Percentiles rank a stretch among this genome's conserved stretches.
phyloP scores from a whole-genome alignment of 2,329 filamentous ascomycete species.

The Exophiala bonariae region DNA sequence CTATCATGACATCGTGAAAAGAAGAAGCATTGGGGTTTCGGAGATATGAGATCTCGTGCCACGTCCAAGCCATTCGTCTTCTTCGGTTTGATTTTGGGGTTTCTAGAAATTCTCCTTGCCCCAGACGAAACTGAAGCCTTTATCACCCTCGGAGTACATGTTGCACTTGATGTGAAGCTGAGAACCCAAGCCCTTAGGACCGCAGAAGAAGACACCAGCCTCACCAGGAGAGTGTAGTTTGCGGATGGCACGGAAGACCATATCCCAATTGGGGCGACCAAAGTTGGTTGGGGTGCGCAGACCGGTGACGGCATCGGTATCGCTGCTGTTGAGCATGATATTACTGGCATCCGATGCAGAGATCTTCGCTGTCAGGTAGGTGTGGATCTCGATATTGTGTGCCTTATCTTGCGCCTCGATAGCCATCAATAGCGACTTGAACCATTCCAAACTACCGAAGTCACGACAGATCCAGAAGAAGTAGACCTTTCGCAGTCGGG shows the following conservation, averaged over 20 bases:
- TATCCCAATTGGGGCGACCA: constrained; percentile 84
- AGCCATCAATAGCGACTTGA: constrained; percentile 76
- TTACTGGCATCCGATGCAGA: constrained; percentile 83
- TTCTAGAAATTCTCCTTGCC: constrained; percentile 56
- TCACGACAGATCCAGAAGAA: constrained; percentile 93
- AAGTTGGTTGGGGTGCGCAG: constrained; percentile 81
- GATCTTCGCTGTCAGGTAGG: constrained; percentile 84
- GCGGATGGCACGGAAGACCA: constrained; percentile 80
- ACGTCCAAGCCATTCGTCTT: background rate
- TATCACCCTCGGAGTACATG: constrained; percentile 68
- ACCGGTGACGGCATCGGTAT: constrained; percentile 82
- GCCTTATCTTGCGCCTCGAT: constrained; percentile 85
- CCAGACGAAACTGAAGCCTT: constrained; percentile 59
- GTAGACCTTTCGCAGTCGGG: constrained; percentile 79
- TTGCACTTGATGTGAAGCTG: constrained; percentile 80
- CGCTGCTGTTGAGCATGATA: constrained; percentile 83
- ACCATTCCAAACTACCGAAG: constrained; percentile 88
- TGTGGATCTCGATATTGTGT: constrained; percentile 84
- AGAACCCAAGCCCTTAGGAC: constrained; percentile 76
- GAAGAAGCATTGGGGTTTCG: background rate
- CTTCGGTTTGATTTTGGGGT: too few species aligned
- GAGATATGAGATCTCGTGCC: background rate
- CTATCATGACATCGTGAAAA: too few species aligned
- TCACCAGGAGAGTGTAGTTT: constrained; percentile 74
- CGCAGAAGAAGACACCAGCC: constrained; percentile 81